Percentiles rank a stretch among this genome's conserved stretches.
These are phyloP conservation scores for Phytopythium montanum DNA, from an alignment of 352 stramenopile genomes.

Conservation along the genomic window DNA sequence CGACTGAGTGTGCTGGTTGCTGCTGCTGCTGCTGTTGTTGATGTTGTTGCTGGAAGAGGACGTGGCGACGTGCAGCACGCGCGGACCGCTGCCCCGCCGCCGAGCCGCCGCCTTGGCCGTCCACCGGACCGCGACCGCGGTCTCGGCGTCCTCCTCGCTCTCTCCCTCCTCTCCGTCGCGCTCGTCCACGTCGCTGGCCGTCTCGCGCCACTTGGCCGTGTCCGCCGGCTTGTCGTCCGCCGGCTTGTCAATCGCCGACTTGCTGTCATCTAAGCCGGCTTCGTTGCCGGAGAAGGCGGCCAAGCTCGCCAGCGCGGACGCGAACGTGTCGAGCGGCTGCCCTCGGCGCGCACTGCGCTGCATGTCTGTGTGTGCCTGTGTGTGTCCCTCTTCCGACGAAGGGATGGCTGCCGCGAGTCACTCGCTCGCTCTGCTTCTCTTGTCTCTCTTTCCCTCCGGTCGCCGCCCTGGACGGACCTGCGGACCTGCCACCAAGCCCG, in stretches of 20 bases:
- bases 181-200: slow-evolving; percentile 6
- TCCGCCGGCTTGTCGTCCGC: not conserved
- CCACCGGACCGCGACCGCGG: not conserved
- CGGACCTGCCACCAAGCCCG: not conserved
- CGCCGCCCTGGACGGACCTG: not conserved
- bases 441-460: not conserved
- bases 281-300: not conserved
- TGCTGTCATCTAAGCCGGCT: no score
- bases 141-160: slow-evolving; percentile 1
- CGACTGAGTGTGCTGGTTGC: not conserved
- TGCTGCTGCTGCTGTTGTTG: not conserved
- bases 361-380: not conserved
- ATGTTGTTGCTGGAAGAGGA: not conserved
- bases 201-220: not conserved
- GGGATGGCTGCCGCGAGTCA: not conserved
- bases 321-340: slow-evolving; percentile 5
- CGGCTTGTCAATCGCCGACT: no score
- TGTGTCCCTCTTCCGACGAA: slow-evolving; percentile 6
- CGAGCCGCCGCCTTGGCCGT: slow-evolving; percentile 2
- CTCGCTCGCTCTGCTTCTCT: no score
- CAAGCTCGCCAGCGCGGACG: slow-evolving; percentile 3
- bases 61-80: not conserved
- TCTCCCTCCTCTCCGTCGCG: slow-evolving; percentile 4
- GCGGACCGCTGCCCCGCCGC: not conserved
- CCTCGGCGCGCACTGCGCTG: not conserved